These are phyloP conservation scores for Bretziella fagacearum DNA, from an alignment of 2,329 filamentous ascomycete species.

Conservation along the genomic window DNA sequence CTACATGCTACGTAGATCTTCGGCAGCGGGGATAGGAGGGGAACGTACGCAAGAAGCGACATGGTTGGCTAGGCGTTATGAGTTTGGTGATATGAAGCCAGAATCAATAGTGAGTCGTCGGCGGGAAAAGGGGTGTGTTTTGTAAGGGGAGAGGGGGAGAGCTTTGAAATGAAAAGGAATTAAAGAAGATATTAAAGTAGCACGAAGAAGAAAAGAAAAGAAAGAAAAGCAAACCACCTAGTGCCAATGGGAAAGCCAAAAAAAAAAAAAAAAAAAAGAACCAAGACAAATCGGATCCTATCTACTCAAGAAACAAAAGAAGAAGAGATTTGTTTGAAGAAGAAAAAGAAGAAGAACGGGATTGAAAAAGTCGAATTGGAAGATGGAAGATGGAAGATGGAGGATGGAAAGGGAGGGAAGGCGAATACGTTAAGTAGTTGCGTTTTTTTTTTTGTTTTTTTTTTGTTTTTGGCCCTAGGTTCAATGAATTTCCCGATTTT, in stretches of 20 bases:
- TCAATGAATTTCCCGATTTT: neutral
- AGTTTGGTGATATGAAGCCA: neutral
- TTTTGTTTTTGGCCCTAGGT: neutral
- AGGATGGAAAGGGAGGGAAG: conserved; percentile 1
- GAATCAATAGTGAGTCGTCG: neutral
- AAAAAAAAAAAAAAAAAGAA: conserved; percentile 3
- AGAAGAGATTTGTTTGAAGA: neutral
- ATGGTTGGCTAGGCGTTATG: conserved; percentile 1
- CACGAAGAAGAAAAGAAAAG: neutral
- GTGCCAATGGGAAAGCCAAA: neutral
- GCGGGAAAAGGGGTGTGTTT: neutral
- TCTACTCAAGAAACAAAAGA: neutral
- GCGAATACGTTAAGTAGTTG: conserved; percentile 4
- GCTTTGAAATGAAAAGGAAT: neutral
- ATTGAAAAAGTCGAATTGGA: conserved; percentile 1
- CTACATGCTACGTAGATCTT: neutral
- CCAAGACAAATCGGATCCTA: conserved; percentile 3
- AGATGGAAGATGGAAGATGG: neutral
- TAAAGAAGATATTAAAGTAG: conserved; percentile 4
- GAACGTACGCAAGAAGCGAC: conserved; percentile 14
- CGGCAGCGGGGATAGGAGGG: neutral
- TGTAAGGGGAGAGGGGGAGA: neutral
- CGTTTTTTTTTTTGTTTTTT: neutral
- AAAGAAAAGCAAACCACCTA: neutral
- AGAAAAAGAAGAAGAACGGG: neutral